Conservation (phyloP, 305 asterid genomes). For the Fraxinus sp. region DNA sequence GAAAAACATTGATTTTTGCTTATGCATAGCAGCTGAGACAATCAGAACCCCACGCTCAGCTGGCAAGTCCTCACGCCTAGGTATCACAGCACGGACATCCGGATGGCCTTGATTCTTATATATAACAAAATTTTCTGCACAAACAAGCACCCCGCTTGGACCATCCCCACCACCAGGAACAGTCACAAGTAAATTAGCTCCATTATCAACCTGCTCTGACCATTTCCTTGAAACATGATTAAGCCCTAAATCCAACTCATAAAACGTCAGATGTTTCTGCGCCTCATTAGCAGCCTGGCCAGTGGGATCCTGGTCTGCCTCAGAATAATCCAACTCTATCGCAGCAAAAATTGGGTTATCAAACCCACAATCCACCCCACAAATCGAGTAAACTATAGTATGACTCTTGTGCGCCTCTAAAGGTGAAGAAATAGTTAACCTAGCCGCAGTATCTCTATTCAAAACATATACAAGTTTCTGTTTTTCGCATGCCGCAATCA, state of each 20-base stretch:
- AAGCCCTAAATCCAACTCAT: constrained; percentile 83
- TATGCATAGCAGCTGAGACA: constrained; percentile 90
- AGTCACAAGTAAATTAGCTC: constrained; percentile 93
- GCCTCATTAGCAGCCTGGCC: constrained; percentile 93
- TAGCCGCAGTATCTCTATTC: constrained; percentile 94
- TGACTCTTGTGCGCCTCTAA: constrained; percentile 97
- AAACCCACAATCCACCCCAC: constrained; percentile 96
- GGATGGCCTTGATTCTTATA: constrained; percentile 96
- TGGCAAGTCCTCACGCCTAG: constrained; percentile 90
- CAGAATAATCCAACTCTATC: constrained; percentile 88
- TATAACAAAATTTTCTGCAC: constrained; percentile 93
- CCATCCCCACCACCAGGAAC: constrained; percentile 99
- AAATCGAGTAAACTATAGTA: constrained; percentile 69
- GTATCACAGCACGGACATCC: constrained; percentile 92
- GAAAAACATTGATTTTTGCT: constrained; percentile 95
- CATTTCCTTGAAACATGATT: constrained; percentile 96
- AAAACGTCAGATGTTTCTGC: constrained; percentile 85
- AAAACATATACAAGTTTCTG: constrained; percentile 97
- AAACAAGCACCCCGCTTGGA: constrained; percentile 98
- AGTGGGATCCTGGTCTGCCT: constrained; percentile 96
- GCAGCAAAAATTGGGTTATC: constrained; percentile 97
- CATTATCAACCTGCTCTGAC: constrained; percentile 95
- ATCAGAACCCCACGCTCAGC: constrained; percentile 96
- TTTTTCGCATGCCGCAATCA: constrained; percentile 96
- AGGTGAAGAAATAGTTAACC: constrained; percentile 91